phyloP scores from a whole-genome alignment of 2,329 filamentous ascomycete species.

The Epichloe baconii region DNA sequence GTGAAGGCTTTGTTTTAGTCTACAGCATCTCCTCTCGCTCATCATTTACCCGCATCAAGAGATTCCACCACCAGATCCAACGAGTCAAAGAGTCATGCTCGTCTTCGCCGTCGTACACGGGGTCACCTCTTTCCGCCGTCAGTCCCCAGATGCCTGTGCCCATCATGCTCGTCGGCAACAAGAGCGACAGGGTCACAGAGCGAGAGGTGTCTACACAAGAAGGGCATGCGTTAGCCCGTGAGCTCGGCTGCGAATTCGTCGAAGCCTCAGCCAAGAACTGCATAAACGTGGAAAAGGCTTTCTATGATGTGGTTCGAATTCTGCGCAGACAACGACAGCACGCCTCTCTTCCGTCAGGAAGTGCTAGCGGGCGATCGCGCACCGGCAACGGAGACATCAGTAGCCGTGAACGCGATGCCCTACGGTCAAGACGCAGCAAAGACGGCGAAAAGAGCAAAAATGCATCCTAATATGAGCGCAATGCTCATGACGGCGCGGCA shows the following conservation, averaged over 20 bases:
- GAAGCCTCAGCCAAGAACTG: slow-evolving; percentile 96
- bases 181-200: slow-evolving; percentile 92
- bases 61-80: slow-evolving; percentile 94
- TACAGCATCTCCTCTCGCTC: slow-evolving; percentile 97
- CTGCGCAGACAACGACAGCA: slow-evolving; percentile 69
- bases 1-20: slow-evolving; percentile 92
- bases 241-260: slow-evolving; percentile 90
- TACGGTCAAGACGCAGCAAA: slow-evolving; percentile 21
- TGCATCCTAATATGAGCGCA: slow-evolving; percentile 27
- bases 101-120: slow-evolving; percentile 63
- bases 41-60: slow-evolving; percentile 87
- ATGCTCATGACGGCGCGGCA: background rate
- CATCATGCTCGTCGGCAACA: slow-evolving; percentile 98
- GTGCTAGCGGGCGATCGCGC: slow-evolving; percentile 24
- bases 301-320: slow-evolving; percentile 92
- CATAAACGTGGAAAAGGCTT: slow-evolving; percentile 96
- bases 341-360: slow-evolving; percentile 26
- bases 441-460: slow-evolving; percentile 23
- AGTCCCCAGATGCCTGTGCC: slow-evolving; percentile 59
- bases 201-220: slow-evolving; percentile 95
- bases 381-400: slow-evolving; percentile 23
- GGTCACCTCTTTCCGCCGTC: slow-evolving; percentile 53
- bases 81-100: slow-evolving; percentile 86
- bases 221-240: slow-evolving; percentile 78
- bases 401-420: slow-evolving; percentile 18